Evolutionary conservation across 345 rosid genomes (phyloP), one percentile per base, ranked within the genome.

Genomic region (Odontarrhena argentea): DNA sequence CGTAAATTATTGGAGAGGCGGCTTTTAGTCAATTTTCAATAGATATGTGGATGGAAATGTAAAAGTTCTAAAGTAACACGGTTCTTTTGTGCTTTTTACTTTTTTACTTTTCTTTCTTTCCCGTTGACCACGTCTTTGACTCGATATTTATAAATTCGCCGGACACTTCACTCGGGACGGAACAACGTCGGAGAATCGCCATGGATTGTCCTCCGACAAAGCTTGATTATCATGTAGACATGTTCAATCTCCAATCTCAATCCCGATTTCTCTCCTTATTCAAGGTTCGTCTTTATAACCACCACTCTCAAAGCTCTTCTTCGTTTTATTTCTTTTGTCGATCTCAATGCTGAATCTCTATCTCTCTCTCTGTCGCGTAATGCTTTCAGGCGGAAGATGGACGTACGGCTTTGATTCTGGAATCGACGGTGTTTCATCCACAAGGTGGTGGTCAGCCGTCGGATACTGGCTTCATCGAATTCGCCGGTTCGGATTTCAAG

Each of bases 371-470:
- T 48, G 12, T n/a, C n/a, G 1, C 14, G 42, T 10, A 54, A 28
- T 18, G 13, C 13, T 36, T 2, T 26, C 65, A 86, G 93, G 86
- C 74, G n/a, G 78, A 87, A 37, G 96, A 87, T 78, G 90, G 87
- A 1, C 79, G 82, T 63, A 60, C 38, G 10, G 87, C 85, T 6
- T 53, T 92, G 41, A 75, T 92, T 28, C 50, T 92, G 69, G 87
- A 84, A n/a, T 84, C 94, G 4, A 87, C 98, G 3, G 78, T 92
- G 51, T 92, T 92, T 76, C 86, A 92, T 62, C 98, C 98, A 15
- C 98, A 92, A 83, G 98, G 98, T 15, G 98, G 98, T 1, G 96
- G 96, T 37, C 96, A 92, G 75, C 98, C 95, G 0, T 71, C 95
- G 0, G 98, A 92, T 68, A 83, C 82, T 6, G 98, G 98, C 35